Percentiles rank a stretch among this genome's conserved stretches.
Conservation (phyloP, 2,329 filamentous ascomycete species). For the Eutypella sp. region DNA sequence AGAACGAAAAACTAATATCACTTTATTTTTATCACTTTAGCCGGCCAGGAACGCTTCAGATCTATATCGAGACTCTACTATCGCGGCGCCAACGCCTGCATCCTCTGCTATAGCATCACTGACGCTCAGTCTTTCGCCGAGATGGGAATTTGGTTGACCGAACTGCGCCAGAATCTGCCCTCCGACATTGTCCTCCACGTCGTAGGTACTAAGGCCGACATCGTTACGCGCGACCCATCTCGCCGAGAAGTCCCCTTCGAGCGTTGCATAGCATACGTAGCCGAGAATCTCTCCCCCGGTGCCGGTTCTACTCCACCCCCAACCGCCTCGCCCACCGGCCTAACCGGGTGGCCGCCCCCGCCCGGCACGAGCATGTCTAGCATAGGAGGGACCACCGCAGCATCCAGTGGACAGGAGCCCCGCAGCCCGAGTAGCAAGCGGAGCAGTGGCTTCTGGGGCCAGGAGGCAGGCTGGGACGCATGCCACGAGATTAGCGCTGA, state of each 20-base stretch:
- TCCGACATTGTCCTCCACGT: conserved; percentile 82
- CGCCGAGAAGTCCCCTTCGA: conserved; percentile 86
- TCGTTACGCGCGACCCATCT: conserved; percentile 78
- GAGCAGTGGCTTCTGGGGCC: conserved; percentile 79
- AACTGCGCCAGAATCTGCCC: conserved; percentile 74
- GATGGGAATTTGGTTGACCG: conserved; percentile 87
- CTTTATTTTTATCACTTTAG: conserved; percentile 24
- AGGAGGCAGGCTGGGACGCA: conserved; percentile 92
- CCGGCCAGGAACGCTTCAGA: conserved; percentile 91
- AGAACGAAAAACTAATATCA: conserved; percentile 9
- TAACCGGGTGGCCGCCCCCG: conserved; percentile 19
- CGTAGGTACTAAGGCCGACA: conserved; percentile 91
- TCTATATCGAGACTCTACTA: conserved; percentile 96
- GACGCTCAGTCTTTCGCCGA: conserved; percentile 79
- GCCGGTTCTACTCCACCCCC: conserved; percentile 62
- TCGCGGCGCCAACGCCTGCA: conserved; percentile 87
- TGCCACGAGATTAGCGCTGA: conserved; percentile 96
- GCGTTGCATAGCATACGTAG: conserved; percentile 90
- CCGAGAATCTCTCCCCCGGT: conserved; percentile 78
- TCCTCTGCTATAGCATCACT: conserved; percentile 93
- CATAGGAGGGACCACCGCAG: conserved; percentile 17
- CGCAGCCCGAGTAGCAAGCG: conserved; percentile 59
- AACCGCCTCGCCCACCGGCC: conserved; percentile 45
- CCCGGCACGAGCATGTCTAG: conserved; percentile 24
- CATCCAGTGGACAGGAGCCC: conserved; percentile 36